phyloP scores from a whole-genome alignment of 108 stramenopile genomes.

The Pseudonitzschia delicatissima region DNA sequence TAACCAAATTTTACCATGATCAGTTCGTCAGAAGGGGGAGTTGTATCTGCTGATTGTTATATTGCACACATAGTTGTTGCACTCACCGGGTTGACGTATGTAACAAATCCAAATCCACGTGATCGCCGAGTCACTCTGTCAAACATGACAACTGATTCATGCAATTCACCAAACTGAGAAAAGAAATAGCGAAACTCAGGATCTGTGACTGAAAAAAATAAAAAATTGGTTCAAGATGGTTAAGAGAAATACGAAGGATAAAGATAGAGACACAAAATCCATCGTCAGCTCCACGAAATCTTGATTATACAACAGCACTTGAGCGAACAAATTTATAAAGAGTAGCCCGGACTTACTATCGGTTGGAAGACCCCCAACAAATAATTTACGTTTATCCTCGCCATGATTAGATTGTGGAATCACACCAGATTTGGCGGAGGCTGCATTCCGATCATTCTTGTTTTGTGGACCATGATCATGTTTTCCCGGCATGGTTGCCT shows the following conservation, averaged over 20 bases:
- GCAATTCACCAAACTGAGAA: slow-evolving; percentile 65
- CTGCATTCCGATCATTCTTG: neutral
- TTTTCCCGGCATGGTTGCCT: neutral
- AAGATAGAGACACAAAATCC: too few species aligned
- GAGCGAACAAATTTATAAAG: too few species aligned
- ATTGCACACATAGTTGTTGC: neutral
- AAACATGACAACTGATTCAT: slow-evolving; percentile 75
- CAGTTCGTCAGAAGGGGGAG: too few species aligned
- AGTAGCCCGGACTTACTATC: slow-evolving; percentile 7
- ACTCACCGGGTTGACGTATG: slow-evolving; percentile 61
- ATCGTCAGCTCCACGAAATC: too few species aligned
- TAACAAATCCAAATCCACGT: slow-evolving; percentile 94
- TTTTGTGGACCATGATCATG: neutral
- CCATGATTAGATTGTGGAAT: neutral
- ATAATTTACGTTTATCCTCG: neutral
- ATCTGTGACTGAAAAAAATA: slow-evolving; percentile 50
- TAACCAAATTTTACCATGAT: neutral
- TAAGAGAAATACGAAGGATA: too few species aligned
- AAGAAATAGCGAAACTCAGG: slow-evolving; percentile 63
- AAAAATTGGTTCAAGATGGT: too few species aligned
- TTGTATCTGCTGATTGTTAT: neutral
- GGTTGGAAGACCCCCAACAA: slow-evolving; percentile 3
- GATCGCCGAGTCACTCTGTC: slow-evolving; percentile 74
- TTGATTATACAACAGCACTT: too few species aligned
- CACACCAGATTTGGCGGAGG: neutral